Evolutionary conservation across 2,329 filamentous ascomycete species (phyloP), one percentile per base, ranked within the genome.

Genomic region (Pseudocercospora eumusae): DNA sequence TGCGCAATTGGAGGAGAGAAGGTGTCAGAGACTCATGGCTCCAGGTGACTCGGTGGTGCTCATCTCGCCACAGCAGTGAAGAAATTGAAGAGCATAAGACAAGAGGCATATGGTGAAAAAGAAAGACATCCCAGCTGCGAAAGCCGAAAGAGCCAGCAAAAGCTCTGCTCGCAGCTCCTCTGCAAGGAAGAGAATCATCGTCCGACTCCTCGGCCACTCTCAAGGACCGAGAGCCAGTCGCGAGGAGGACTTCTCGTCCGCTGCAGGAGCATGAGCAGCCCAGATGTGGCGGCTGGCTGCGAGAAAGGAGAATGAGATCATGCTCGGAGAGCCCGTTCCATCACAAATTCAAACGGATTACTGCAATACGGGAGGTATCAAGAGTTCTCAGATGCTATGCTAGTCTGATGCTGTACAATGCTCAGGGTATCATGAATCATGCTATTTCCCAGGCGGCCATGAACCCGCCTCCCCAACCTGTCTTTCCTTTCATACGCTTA

Each of bases 391-490:
- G 18, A 44, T 45, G 57, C 47, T 6, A 54, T 11, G 8, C 36
- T 23, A 36, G 42, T 60, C 36, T 42, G 9, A 25, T 33, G 44
- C 50, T 42, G 50, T 49, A 42, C 13, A 42, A 36, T 10, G n/a
- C 31, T 49, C 18, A 55, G 55, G 57, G 49, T 61, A 56, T 61
- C 58, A 55, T n/a, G 15, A 23, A 36, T 64, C 59, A 70, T 44
- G 82, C 77, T 66, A 87, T 70, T 61, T 83, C 79, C 84, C 84
- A 88, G 69, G 79, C 77, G 5, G 80, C 80, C 69, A 86, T 76
- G 62, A 76, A 80, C 5, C 77, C 77, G 77, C 81, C 85, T 2
- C 50, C 75, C 74, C 81, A 81, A 79, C 21, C 74, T 78, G 42
- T 75, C 61, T 77, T 76, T 1, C 81, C 82, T 62, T 77, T 77